These are phyloP conservation scores for Rhizopogon vulgaris DNA, from an alignment of 768 basidiomycete genomes.

Conservation along the genomic window DNA sequence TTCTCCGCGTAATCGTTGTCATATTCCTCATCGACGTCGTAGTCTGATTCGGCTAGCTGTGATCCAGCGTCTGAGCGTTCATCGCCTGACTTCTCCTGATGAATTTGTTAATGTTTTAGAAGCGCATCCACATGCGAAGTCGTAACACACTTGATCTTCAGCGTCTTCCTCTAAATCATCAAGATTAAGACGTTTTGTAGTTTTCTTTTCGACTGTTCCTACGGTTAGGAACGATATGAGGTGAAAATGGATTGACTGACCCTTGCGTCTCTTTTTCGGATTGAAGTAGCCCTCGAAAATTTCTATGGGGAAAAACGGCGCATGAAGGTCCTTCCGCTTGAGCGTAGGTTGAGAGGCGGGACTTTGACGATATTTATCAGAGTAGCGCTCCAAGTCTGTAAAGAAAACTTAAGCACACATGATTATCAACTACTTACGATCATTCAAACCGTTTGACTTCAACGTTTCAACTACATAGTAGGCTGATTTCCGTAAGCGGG, in stretches of 20 bases:
- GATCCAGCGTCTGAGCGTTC: constrained; percentile 66
- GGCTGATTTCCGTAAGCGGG: constrained; percentile 59
- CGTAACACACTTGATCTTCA: constrained; percentile 44
- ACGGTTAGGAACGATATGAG: not conserved
- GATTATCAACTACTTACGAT: not conserved
- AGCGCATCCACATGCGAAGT: not conserved
- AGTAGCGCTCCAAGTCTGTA: constrained; percentile 72
- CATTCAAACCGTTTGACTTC: constrained; percentile 50
- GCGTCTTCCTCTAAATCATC: constrained; percentile 64
- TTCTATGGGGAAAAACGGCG: constrained; percentile 71
- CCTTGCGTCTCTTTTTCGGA: constrained; percentile 58
- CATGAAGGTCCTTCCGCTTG: constrained; percentile 63
- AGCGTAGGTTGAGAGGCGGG: constrained; percentile 55
- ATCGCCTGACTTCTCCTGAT: constrained; percentile 64
- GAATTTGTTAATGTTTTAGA: not conserved
- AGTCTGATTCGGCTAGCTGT: constrained; percentile 62
- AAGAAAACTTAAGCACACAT: not conserved
- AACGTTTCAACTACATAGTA: constrained; percentile 72
- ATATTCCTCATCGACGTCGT: constrained; percentile 86
- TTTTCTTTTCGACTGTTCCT: constrained; percentile 24
- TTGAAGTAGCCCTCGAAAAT: constrained; percentile 80
- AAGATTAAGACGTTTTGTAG: constrained; percentile 47
- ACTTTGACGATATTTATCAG: constrained; percentile 75
- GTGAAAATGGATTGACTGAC: constrained; percentile 17
- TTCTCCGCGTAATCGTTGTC: constrained; percentile 89